A percentile compares a stretch with the other conserved stretches of the same genome.
Evolutionary conservation across 169 alveolate species (phyloP).

Genomic region (Plasmodium vivax): DNA sequence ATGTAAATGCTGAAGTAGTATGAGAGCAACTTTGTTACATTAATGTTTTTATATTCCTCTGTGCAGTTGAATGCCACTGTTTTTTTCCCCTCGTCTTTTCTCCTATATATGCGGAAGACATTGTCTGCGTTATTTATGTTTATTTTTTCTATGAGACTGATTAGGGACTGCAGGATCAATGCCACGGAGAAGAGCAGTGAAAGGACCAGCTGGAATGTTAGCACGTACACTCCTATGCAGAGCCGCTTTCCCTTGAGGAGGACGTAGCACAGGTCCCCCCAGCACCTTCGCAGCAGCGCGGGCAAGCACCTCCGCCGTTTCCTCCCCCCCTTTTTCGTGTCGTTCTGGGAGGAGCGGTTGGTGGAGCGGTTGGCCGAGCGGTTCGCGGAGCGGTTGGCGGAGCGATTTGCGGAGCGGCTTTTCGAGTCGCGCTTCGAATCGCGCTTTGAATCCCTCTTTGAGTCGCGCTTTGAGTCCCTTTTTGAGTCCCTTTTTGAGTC

Average conservation of each 20-base stretch:
- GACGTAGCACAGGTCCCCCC: background rate
- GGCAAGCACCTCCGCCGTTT: background rate
- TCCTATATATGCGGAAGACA: conserved; percentile 8
- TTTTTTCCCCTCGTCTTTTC: conserved; percentile 25
- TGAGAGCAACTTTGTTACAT: conserved; percentile 1
- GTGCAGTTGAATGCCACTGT: background rate
- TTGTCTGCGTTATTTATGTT: conserved; percentile 18
- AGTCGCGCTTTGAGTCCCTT: background rate
- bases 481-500: background rate
- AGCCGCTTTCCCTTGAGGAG: conserved; percentile 2
- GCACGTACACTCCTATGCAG: conserved; percentile 48
- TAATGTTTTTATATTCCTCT: conserved; percentile 28
- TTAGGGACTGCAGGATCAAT: conserved; percentile 41
- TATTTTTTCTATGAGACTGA: conserved; percentile 24
- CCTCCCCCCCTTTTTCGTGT: background rate
- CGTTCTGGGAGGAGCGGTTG: no score
- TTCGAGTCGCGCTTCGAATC: background rate
- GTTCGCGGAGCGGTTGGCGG: no score
- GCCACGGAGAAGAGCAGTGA: conserved; percentile 36
- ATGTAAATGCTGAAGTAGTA: conserved; percentile 52
- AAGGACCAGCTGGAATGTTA: conserved; percentile 3
- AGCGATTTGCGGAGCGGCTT: background rate
- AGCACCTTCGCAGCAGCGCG: background rate
- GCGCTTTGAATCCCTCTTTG: background rate
- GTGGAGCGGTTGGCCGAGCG: background rate